These are phyloP conservation scores for Smittium mucronatum DNA, from an alignment of 371 early-diverging fungal species.

Conservation along the genomic window DNA sequence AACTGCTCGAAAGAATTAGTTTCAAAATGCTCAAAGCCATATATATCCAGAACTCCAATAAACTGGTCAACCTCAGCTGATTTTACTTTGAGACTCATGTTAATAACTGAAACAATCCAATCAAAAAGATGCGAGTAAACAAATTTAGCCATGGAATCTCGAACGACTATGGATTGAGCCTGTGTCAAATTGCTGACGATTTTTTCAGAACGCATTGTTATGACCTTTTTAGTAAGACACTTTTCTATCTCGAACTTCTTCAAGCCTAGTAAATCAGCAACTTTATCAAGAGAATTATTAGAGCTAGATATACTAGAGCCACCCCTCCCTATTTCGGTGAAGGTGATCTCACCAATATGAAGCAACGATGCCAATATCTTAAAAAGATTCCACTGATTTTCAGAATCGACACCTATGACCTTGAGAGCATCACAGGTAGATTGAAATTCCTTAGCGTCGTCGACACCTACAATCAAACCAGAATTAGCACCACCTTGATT, in stretches of 20 bases:
- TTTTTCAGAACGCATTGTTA: constrained; percentile 71
- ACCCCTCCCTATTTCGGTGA: constrained; percentile 50
- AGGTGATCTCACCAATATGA: constrained; percentile 83
- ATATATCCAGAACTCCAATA: constrained; percentile 94
- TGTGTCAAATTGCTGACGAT: constrained; percentile 62
- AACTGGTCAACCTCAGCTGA: constrained; percentile 43
- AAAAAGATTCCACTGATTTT: constrained; percentile 83
- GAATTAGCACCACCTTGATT: constrained; percentile 57
- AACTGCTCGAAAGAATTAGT: constrained; percentile 99
- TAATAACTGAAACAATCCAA: constrained; percentile 42
- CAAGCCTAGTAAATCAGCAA: constrained; percentile 57
- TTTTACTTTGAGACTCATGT: constrained; percentile 38
- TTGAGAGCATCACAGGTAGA: constrained; percentile 72
- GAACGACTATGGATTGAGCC: constrained; percentile 61
- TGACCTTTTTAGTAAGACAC: constrained; percentile 81
- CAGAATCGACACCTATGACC: constrained; percentile 68
- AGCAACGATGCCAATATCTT: constrained; percentile 75
- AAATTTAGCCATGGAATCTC: constrained; percentile 89
- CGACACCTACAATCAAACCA: constrained; percentile 70
- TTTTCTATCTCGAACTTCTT: constrained; percentile 63
- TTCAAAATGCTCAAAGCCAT: constrained; percentile 94
- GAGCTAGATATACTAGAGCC: constrained; percentile 54
- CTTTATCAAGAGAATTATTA: constrained; percentile 51
- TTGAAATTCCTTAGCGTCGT: constrained; percentile 84
- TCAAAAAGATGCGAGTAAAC: constrained; percentile 87